Evolutionary conservation across 208 protist species (phyloP).

Genomic region (Acanthamoeba polyphaga): DNA sequence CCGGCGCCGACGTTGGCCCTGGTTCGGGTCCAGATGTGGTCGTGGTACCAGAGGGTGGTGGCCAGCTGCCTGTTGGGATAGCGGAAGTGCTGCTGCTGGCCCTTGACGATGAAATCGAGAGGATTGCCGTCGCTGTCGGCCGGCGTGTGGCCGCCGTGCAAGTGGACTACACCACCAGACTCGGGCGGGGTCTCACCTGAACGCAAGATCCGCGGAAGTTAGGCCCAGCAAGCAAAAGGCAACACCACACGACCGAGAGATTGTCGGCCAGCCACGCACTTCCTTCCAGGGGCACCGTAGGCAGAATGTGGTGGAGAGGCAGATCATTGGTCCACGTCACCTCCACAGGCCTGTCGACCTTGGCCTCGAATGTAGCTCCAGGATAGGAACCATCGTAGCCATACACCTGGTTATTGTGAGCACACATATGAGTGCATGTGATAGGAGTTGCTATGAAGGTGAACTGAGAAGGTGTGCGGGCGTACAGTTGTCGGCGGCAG

Average conservation of each 20-base stretch:
- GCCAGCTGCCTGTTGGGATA: slow-evolving; percentile 50
- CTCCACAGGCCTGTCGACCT: background rate
- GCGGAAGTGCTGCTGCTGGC: background rate
- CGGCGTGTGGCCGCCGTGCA: slow-evolving; percentile 29
- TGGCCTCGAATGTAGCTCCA: background rate
- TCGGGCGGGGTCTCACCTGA: background rate
- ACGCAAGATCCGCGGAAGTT: background rate
- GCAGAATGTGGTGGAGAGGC: background rate
- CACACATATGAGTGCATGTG: too few relatives aligned
- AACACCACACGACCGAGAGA: too few relatives aligned
- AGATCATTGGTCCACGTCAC: slow-evolving; percentile 50
- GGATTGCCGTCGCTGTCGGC: slow-evolving; percentile 33
- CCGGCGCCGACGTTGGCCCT: slow-evolving; percentile 11
- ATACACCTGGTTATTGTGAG: slow-evolving; percentile 3
- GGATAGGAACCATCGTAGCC: slow-evolving; percentile 48
- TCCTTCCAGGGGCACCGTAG: background rate
- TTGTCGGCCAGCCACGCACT: background rate
- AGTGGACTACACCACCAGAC: slow-evolving; percentile 2
- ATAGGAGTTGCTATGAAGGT: too few relatives aligned
- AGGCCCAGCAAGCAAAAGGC: background rate
- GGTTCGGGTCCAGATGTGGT: slow-evolving; percentile 2
- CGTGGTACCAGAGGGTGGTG: slow-evolving; percentile 58
- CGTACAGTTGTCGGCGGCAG: slow-evolving; percentile 7
- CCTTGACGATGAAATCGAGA: background rate
- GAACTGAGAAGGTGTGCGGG: background rate